phyloP scores from a whole-genome alignment of 805 yeast genomes.

The Kuraishia borneana region DNA sequence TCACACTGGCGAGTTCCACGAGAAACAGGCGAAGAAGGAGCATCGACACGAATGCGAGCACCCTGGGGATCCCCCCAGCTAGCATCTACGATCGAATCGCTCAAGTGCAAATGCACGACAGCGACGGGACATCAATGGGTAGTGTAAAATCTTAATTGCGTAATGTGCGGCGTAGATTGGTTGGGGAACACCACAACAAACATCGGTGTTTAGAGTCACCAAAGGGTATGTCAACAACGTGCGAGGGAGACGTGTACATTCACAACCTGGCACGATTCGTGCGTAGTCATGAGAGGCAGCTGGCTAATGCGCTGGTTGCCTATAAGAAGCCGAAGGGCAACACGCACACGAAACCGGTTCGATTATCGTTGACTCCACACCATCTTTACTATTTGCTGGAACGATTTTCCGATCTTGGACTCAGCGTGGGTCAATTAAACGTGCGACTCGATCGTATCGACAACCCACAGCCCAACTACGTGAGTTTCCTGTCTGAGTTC shows the following conservation, averaged over 20 bases:
- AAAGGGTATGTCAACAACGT: slow-evolving; percentile 13
- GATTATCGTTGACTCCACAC: slow-evolving; percentile 49
- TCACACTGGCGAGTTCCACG: slow-evolving; percentile 22
- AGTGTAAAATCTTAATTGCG: too few relatives aligned
- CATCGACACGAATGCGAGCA: slow-evolving; percentile 46
- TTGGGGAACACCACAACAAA: too few relatives aligned
- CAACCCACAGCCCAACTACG: slow-evolving; percentile 36
- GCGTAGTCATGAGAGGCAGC: slow-evolving; percentile 43
- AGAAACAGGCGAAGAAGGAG: slow-evolving; percentile 20
- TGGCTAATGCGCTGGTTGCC: slow-evolving; percentile 47
- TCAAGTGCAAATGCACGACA: too few relatives aligned
- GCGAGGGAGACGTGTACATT: slow-evolving; percentile 48
- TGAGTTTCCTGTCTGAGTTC: slow-evolving; percentile 49
- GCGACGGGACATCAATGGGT: too few relatives aligned
- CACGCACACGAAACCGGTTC: slow-evolving; percentile 30
- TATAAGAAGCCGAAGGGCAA: slow-evolving; percentile 26
- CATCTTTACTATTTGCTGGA: slow-evolving; percentile 54
- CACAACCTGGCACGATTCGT: slow-evolving; percentile 43
- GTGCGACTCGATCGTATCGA: slow-evolving; percentile 47
- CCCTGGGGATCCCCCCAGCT: slow-evolving; percentile 67
- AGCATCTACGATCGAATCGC: slow-evolving; percentile 49
- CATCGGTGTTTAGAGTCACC: too few relatives aligned
- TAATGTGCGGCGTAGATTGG: too few relatives aligned
- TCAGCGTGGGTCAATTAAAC: slow-evolving; percentile 51
- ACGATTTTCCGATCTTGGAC: slow-evolving; percentile 34